These are phyloP conservation scores for Aphelidium insulamus DNA, from an alignment of 371 early-diverging fungal species.

Conservation along the genomic window DNA sequence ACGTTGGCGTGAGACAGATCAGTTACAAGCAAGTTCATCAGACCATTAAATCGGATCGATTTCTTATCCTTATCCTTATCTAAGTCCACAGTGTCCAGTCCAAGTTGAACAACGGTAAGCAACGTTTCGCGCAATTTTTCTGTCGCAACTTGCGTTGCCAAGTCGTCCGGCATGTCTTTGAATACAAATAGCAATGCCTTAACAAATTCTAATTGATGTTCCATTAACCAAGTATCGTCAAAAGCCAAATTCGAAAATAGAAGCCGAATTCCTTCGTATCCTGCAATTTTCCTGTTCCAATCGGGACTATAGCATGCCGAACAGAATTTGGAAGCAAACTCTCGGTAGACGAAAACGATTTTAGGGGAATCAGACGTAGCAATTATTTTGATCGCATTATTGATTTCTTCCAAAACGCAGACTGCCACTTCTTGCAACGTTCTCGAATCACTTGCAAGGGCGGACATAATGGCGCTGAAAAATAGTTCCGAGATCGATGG, in stretches of 20 bases:
- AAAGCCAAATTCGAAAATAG: conserved; percentile 57
- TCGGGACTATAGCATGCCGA: conserved; percentile 32
- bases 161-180: conserved; percentile 69
- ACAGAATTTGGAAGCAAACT: conserved; percentile 25
- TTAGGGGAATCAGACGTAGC: too few species aligned
- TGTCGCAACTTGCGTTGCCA: conserved; percentile 16
- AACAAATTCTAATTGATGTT: conserved; percentile 77
- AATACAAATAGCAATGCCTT: conserved; percentile 76
- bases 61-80: too few species aligned
- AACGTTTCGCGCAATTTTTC: not conserved
- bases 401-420: too few species aligned
- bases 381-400: too few species aligned
- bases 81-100: too few species aligned
- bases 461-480: too few species aligned
- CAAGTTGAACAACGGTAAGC: too few species aligned
- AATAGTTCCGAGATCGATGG: too few species aligned
- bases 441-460: too few species aligned
- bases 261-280: conserved; percentile 67
- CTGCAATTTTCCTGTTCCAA: conserved; percentile 48
- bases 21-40: conserved; percentile 60
- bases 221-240: conserved; percentile 69
- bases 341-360: conserved; percentile 25
- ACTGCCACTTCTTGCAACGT: too few species aligned
- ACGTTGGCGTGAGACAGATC: conserved; percentile 82
- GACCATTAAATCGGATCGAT: too few species aligned